Evolutionary conservation across 164 flowering plant genomes (phyloP), one percentile per base, ranked within the genome.

Genomic region (Magnolia kwangsiensis): DNA sequence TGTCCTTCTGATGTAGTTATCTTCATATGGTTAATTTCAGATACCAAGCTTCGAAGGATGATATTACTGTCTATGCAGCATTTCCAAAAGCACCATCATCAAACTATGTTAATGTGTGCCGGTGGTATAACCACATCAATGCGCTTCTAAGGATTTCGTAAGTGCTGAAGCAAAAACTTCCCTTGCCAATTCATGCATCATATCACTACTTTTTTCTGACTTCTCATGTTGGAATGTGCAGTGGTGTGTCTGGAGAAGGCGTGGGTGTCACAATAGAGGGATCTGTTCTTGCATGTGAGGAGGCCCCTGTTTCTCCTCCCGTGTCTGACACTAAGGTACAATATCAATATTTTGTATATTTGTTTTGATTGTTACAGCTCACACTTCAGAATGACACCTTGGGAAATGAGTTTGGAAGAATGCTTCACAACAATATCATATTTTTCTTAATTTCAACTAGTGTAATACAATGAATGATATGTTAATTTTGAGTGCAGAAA

Each of bases 11-110:
- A 3, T 45, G 1, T 64, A 24, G 7, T 29, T 31, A 4, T 64
- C 69, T 64, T 49, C 45, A 5, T 37, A 45, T 75, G 19, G 23
- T 29, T 67, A 14, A 13, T 78, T 27, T 68, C 80, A 94, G 95
- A 63, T 92, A 89, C 81, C 97, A 90, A 76, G 97, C 98, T 72
- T 96, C 99, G 7, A 92, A 91, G 86, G 98, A 96, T 84, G 99
- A 96, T 77, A 63, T 94, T 24, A 85, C 87, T 24, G 92, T 96
- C 66, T 79, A 83, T 82, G 79, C 89, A 6, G 92, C 97, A 61
- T 79, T 96, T 31, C 49, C 90, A 2, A 75, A 78, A 18, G 81
- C 88, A 51, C 97, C 94, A 51, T 80, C 91, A 7, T 67, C 92
- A 1, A 82, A 86, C 20, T 92, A 81, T 74, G 89, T 90, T 49